Base-by-base conservation (phyloP, 148 eudicot genomes). In the Rhododendron mucronatum region DNA sequence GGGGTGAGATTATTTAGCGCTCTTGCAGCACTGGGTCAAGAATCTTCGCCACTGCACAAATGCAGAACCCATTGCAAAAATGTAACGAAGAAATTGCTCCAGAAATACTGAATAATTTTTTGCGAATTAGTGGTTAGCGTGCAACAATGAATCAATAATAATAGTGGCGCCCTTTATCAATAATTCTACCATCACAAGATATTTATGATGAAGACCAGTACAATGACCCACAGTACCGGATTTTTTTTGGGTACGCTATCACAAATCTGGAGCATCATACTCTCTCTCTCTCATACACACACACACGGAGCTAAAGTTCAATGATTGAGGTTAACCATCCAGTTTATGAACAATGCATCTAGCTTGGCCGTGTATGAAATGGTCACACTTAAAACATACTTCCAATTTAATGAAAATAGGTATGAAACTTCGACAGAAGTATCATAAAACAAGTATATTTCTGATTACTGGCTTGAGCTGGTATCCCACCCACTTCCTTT, bases 401-500 rank as follows among this genome's bases (percentile, higher is more conserved):
- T 10, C 37, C 33, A 69, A 12, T 69, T 26, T 69, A 18, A 55
- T 61, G n/a, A 69, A 26, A 69, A 1, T n/a, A 23, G 12, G 13
- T 8, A 11, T n/a, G 30, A n/a, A 65, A 65, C 33, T 1, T 23
- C 10, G 71, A 65, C 71, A n/a, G n/a, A n/a, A 5, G 44, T 74
- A 11, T 35, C 23, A 33, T 37, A 33, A 67, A 82, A 45, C 23
- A 30, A 28, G 45, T 26, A 39, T 44, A 28, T 45, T 84, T 39
- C 61, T 80, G 77, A 82, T 84, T 84, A 74, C 37, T 26, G 47
- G 59, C 76, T 57, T 55, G 61, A 80, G 84, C 41, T 82, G 86
- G 33, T 89, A 88, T 79, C 85, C 59, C 82, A 30, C 84, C 61
- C 48, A 84, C 37, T 51, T 88, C 78, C 87, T 89, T 87, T 86